Conservation (phyloP, 2,329 filamentous ascomycete species). For the Colletotrichum tamarilloi region DNA sequence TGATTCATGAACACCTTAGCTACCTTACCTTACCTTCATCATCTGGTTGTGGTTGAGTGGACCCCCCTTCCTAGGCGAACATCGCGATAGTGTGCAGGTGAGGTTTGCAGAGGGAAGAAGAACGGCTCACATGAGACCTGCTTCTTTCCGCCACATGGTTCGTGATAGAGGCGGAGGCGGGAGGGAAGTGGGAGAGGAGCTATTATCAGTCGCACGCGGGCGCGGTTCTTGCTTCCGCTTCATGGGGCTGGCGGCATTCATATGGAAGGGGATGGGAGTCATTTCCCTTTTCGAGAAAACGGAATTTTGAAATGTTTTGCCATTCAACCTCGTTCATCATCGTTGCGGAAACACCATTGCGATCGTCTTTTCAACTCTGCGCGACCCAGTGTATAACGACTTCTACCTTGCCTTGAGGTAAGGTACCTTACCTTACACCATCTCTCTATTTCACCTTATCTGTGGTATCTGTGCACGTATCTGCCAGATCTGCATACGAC, state of each 20-base stretch:
- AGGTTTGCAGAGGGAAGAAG: not conserved
- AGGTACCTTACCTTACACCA: too few relatives aligned
- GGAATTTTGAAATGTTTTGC: not conserved
- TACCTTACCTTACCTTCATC: not conserved
- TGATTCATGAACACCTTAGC: not conserved
- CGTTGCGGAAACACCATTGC: not conserved
- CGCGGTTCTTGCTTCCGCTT: not conserved
- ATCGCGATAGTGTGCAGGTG: not conserved
- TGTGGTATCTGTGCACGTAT: not conserved
- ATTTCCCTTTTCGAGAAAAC: not conserved
- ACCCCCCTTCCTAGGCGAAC: not conserved
- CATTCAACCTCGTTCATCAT: not conserved
- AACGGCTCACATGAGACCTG: not conserved
- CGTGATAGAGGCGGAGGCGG: not conserved
- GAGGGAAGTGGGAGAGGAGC: not conserved
- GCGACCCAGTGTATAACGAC: not conserved
- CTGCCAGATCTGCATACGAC: not conserved
- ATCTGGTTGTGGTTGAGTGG: not conserved
- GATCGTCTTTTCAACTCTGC: not conserved
- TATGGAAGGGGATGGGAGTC: not conserved
- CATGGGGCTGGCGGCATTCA: not conserved
- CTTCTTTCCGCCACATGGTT: not conserved
- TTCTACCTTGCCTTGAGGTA: too few relatives aligned
- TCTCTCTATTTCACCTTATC: not conserved
- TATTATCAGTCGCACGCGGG: slow-evolving; percentile 1